Base-by-base conservation (phyloP, 2,329 filamentous ascomycete species). In the Alternaria hordeiaustralica region DNA sequence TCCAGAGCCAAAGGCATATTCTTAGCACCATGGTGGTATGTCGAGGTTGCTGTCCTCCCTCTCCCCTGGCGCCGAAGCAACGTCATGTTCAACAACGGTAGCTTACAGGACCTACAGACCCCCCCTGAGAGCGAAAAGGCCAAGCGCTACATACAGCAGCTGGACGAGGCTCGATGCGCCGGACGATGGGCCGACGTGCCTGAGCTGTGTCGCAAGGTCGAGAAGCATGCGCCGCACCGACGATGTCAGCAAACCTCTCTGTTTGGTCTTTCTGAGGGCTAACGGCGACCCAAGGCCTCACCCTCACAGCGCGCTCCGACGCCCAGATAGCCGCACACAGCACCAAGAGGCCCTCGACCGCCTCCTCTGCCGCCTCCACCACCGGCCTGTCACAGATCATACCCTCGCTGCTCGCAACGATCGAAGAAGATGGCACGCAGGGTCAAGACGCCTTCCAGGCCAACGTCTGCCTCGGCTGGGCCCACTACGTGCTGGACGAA, bases 141-240 rank as follows among this genome's bases (percentile, higher is more conserved):
- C 66, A 87, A 87, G 71, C 88, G 90, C 78, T 98, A 98, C 81
- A 87, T 97, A 71, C 86, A 88, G 78, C 88, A 89, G 81, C 88
- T 99, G 76, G 93, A 98, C 79, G 87, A 90, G 71, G 94, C 93
- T 69, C 91, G 96, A 75, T 97, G 93, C 81, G 90, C 95, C 75
- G 94, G 92, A 56, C 90, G 90, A 79, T 99, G 96, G 96, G 86
- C 89, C 70, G 89, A 92, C 28, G 87, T 98, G 28, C 92, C 93
- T 25, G 95, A 98, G 82, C 87, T 97, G 67, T 90, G 96, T 74
- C 89, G 95, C 79, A 99, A 99, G 82, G 87, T 98, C 75, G 92
- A 91, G 76, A 98, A 99, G 81, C 95, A 99, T 86, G 92, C 94
- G 72, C 91, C 94, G 44, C 88, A 92, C 65, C 88, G 92, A 80